A percentile compares a stretch with the other conserved stretches of the same genome.
These are phyloP conservation scores for Aureobasidium sp. DNA, from an alignment of 2,329 filamentous ascomycete species.

Conservation along the genomic window DNA sequence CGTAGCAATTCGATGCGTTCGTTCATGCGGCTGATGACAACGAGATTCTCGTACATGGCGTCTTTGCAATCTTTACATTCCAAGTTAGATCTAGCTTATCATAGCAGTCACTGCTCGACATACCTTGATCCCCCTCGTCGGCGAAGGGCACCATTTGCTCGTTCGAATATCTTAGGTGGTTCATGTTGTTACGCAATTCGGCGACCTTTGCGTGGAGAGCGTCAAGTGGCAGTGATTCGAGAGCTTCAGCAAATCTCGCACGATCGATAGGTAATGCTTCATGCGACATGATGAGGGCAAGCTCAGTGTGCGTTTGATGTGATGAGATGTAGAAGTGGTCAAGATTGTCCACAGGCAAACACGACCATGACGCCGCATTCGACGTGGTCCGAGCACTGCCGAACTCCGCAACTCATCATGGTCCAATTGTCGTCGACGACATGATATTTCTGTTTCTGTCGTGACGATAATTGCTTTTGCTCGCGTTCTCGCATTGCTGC, in stretches of 20 bases:
- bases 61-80: slow-evolving; percentile 57
- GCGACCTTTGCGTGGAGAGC: slow-evolving; percentile 66
- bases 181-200: slow-evolving; percentile 67
- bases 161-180: slow-evolving; percentile 68
- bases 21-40: slow-evolving; percentile 60
- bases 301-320: background rate
- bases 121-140: slow-evolving; percentile 47
- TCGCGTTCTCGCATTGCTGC: background rate
- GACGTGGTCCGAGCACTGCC: slow-evolving; percentile 22
- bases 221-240: slow-evolving; percentile 58
- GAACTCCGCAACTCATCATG: slow-evolving; percentile 14
- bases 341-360: slow-evolving; percentile 9
- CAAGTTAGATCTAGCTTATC: background rate
- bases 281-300: slow-evolving; percentile 16
- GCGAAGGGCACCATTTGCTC: slow-evolving; percentile 64
- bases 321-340: background rate
- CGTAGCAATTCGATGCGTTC: slow-evolving; percentile 58
- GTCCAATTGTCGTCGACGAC: slow-evolving; percentile 12
- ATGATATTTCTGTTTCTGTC: background rate
- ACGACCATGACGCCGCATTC: slow-evolving; percentile 12
- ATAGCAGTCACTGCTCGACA: background rate
- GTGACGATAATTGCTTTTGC: background rate
- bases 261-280: slow-evolving; percentile 26
- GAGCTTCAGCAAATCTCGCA: slow-evolving; percentile 43
- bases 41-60: slow-evolving; percentile 60